phyloP scores from a whole-genome alignment of 1,284 basidiomycete genomes.

The Papiliotrema terrestris region DNA sequence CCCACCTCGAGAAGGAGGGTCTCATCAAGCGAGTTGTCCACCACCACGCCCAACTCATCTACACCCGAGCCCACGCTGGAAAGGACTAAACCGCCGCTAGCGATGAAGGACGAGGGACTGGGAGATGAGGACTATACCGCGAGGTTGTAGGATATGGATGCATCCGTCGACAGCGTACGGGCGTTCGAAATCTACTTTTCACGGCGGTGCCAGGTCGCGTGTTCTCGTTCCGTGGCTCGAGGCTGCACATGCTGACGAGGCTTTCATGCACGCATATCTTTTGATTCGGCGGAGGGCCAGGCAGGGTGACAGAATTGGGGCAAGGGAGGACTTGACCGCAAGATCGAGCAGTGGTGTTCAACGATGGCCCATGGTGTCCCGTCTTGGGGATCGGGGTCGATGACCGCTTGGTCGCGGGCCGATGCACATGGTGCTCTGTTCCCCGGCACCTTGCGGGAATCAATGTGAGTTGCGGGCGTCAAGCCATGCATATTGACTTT shows the following conservation, averaged over 20 bases:
- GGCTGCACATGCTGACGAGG: too few relatives aligned
- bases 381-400: too few relatives aligned
- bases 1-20: slow-evolving; percentile 90
- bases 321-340: too few relatives aligned
- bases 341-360: too few relatives aligned
- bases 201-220: too few relatives aligned
- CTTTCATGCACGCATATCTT: too few relatives aligned
- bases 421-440: background rate
- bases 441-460: background rate
- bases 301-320: too few relatives aligned
- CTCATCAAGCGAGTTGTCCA: slow-evolving; percentile 96
- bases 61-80: slow-evolving; percentile 49
- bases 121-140: background rate
- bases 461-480: background rate
- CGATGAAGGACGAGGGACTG: background rate
- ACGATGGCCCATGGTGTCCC: too few relatives aligned
- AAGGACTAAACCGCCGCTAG: slow-evolving; percentile 32
- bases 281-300: too few relatives aligned
- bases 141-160: slow-evolving; percentile 21
- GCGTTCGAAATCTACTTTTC: too few relatives aligned
- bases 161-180: slow-evolving; percentile 4
- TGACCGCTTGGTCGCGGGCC: too few relatives aligned
- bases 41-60: slow-evolving; percentile 90
- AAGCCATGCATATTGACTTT: background rate
- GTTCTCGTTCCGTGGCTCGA: too few relatives aligned